Percentiles rank a stretch among this genome's conserved stretches.
phyloP scores from a whole-genome alignment of 1,139 yeast genomes.

The Taphrina wiesneri region DNA sequence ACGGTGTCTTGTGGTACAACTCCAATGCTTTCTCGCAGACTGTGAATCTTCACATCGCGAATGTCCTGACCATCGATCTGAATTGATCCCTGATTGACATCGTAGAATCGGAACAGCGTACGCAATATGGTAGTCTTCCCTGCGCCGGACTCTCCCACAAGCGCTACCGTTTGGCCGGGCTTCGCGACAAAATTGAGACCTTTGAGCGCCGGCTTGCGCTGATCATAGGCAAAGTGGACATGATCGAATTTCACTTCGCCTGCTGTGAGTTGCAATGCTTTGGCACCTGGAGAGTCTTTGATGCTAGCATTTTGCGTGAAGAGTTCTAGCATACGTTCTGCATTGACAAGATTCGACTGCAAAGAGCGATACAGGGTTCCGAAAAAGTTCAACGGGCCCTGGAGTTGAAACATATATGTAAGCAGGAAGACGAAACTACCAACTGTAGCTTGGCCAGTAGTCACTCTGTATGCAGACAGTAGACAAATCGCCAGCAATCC shows the following conservation, averaged over 20 bases:
- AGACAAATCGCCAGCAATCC: slow-evolving; percentile 96
- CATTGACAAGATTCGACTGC: slow-evolving; percentile 40
- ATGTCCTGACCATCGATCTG: slow-evolving; percentile 89
- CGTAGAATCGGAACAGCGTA: slow-evolving; percentile 85
- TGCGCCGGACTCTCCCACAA: slow-evolving; percentile 87
- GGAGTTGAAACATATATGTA: slow-evolving; percentile 73
- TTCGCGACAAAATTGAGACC: slow-evolving; percentile 83
- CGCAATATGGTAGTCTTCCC: slow-evolving; percentile 91
- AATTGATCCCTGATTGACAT: slow-evolving; percentile 73
- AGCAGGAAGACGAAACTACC: slow-evolving; percentile 77
- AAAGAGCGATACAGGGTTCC: slow-evolving; percentile 39
- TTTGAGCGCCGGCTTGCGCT: slow-evolving; percentile 77
- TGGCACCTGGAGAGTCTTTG: slow-evolving; percentile 49
- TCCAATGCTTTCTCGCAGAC: slow-evolving; percentile 73
- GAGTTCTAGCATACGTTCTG: slow-evolving; percentile 38
- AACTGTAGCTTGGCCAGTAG: slow-evolving; percentile 75
- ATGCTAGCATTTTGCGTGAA: slow-evolving; percentile 38
- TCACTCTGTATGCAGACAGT: slow-evolving; percentile 92
- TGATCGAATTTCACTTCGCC: slow-evolving; percentile 78
- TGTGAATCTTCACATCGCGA: slow-evolving; percentile 68
- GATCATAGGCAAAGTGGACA: slow-evolving; percentile 88
- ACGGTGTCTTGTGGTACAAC: slow-evolving; percentile 99
- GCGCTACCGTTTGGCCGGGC: slow-evolving; percentile 81
- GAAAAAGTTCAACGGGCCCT: slow-evolving; percentile 48
- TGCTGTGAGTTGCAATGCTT: slow-evolving; percentile 54